phyloP scores from a whole-genome alignment of 176 grass and related monocot genomes.

The Avena insularis region DNA sequence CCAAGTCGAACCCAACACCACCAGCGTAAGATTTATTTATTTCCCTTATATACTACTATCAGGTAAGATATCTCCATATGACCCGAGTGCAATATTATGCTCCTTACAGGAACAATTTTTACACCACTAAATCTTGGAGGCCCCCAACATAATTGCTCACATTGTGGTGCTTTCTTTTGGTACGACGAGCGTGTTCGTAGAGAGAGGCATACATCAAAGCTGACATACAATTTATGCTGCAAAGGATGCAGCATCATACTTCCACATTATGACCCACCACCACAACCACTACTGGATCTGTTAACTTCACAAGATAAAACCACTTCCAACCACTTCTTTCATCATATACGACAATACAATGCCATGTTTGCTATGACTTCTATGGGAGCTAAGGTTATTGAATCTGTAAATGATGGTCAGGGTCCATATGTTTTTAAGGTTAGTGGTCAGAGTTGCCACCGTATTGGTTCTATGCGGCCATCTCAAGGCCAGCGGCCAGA shows the following conservation, averaged over 20 bases:
- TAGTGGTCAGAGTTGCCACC: neutral
- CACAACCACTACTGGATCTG: neutral
- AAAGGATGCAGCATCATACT: neutral
- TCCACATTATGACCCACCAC: neutral
- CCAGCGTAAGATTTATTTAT: neutral
- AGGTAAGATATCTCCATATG: neutral
- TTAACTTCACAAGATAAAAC: neutral
- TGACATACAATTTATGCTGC: neutral
- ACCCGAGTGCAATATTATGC: neutral
- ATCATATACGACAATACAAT: neutral
- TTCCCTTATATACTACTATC: neutral
- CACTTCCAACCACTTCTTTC: neutral
- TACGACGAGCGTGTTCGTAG: neutral
- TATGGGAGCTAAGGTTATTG: neutral
- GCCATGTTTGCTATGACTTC: neutral
- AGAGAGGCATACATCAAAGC: neutral
- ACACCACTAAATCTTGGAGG: neutral
- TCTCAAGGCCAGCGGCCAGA: neutral
- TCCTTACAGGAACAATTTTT: neutral
- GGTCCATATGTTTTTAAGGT: constrained; percentile 30
- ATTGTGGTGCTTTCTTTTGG: neutral
- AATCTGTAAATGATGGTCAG: neutral
- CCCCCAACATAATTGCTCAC: neutral
- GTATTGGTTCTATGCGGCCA: neutral
- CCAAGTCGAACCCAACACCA: neutral